phyloP scores from a whole-genome alignment of 1,139 yeast genomes.

The Lodderomyces margitis region DNA sequence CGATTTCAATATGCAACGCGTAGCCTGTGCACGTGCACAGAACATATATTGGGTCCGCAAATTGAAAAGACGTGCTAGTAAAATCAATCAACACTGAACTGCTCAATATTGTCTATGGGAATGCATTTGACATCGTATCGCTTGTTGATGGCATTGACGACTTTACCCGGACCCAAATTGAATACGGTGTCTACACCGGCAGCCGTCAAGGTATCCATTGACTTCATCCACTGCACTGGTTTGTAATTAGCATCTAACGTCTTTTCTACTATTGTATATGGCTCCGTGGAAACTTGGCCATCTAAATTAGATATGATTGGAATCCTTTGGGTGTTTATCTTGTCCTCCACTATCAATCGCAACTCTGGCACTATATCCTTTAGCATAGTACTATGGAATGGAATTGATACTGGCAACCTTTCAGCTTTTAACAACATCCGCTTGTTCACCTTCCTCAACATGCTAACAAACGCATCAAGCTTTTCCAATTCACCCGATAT shows the following conservation, averaged over 20 bases:
- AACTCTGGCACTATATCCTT: constrained; percentile 35
- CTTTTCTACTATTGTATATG: constrained; percentile 22
- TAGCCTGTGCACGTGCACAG: too few relatives aligned
- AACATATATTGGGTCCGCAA: too few relatives aligned
- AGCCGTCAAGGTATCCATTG: constrained; percentile 24
- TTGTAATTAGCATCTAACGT: constrained; percentile 36
- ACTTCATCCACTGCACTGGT: constrained; percentile 45
- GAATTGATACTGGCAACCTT: constrained; percentile 47
- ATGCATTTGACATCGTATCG: constrained; percentile 15
- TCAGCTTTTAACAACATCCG: constrained; percentile 8
- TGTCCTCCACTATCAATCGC: constrained; percentile 13
- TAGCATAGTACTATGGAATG: constrained; percentile 50
- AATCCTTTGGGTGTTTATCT: constrained; percentile 16
- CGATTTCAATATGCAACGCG: too few relatives aligned
- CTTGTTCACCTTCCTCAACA: constrained; percentile 4
- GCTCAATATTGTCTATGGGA: neutral
- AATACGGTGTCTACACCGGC: constrained; percentile 23
- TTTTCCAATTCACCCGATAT: constrained; percentile 38
- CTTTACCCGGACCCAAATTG: constrained; percentile 41
- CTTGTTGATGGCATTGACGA: constrained; percentile 26
- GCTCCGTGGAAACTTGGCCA: constrained; percentile 22
- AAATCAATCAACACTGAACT: neutral
- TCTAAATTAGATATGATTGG: constrained; percentile 38
- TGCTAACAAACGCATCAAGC: constrained; percentile 16
- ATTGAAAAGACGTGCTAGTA: too few relatives aligned